Evolutionary conservation across 1,284 basidiomycete species (phyloP).

Genomic region (Marasmius fiardii): DNA sequence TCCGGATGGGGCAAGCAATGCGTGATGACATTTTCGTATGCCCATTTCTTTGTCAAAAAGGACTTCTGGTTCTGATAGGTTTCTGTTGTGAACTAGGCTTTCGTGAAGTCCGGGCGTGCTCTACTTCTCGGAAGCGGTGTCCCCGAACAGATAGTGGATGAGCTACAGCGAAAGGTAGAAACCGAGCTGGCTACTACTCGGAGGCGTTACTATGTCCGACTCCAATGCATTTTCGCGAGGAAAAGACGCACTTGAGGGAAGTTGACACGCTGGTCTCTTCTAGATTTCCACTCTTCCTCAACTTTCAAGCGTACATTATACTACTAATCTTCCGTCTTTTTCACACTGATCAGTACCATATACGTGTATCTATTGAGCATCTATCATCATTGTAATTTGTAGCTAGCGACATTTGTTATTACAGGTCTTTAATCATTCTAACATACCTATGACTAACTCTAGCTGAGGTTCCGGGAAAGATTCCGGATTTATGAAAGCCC

Average conservation of each 20-base stretch:
- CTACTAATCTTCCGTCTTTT: background rate
- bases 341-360: background rate
- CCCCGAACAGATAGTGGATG: slow-evolving; percentile 45
- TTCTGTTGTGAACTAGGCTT: slow-evolving; percentile 39
- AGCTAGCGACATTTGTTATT: background rate
- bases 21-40: slow-evolving; percentile 36
- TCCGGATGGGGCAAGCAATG: slow-evolving; percentile 29
- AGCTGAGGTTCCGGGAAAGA: background rate
- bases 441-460: too few species aligned
- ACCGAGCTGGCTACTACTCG: slow-evolving; percentile 49
- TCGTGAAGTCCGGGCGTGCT: slow-evolving; percentile 61
- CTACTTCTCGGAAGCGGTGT: slow-evolving; percentile 63
- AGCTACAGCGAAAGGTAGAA: slow-evolving; percentile 46
- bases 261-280: slow-evolving; percentile 9
- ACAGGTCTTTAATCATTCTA: background rate
- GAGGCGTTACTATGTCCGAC: slow-evolving; percentile 45
- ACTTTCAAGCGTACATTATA: background rate
- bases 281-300: background rate
- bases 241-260: slow-evolving; percentile 30
- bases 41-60: background rate
- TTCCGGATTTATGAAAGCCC: background rate
- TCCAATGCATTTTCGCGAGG: slow-evolving; percentile 59
- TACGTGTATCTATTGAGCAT: background rate
- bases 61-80: slow-evolving; percentile 7
- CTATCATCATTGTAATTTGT: background rate